Conservation (phyloP, 495 filamentous ascomycete genomes). For the Rusavskia elegans region DNA sequence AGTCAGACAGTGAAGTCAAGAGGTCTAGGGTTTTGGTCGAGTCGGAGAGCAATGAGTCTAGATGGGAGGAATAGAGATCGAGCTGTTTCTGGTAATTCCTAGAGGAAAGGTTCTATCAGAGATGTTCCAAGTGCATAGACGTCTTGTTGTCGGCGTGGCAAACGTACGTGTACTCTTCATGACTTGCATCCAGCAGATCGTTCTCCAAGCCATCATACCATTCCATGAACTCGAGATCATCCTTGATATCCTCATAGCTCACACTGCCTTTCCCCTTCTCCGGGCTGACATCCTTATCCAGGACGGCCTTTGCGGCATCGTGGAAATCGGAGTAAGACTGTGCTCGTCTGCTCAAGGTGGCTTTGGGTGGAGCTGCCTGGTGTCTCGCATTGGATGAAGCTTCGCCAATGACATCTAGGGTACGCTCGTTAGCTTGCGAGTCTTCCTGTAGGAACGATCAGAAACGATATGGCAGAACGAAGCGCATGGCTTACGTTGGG, state of each 20-base stretch:
- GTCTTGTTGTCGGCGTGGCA: neutral
- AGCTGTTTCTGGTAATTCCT: slow-evolving; percentile 70
- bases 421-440: slow-evolving; percentile 24
- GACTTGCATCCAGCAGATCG: slow-evolving; percentile 60
- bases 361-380: slow-evolving; percentile 34
- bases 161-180: slow-evolving; percentile 69
- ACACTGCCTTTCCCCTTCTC: slow-evolving; percentile 23
- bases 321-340: slow-evolving; percentile 68
- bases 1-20: slow-evolving; percentile 58
- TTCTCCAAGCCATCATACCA: slow-evolving; percentile 49
- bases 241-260: slow-evolving; percentile 17
- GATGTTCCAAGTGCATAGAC: neutral
- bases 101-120: slow-evolving; percentile 1
- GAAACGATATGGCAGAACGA: slow-evolving; percentile 16
- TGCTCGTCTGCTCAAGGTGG: slow-evolving; percentile 45
- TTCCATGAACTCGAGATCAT: slow-evolving; percentile 42
- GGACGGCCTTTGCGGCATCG: slow-evolving; percentile 39
- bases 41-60: slow-evolving; percentile 62
- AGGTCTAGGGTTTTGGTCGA: slow-evolving; percentile 57
- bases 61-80: slow-evolving; percentile 57
- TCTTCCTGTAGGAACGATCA: slow-evolving; percentile 24
- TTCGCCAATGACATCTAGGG: slow-evolving; percentile 20
- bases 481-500: slow-evolving; percentile 41
- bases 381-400: neutral
- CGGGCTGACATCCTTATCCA: slow-evolving; percentile 29